Evolutionary conservation across 208 protist species (phyloP).

Genomic region (Wallacemonas sp.): DNA sequence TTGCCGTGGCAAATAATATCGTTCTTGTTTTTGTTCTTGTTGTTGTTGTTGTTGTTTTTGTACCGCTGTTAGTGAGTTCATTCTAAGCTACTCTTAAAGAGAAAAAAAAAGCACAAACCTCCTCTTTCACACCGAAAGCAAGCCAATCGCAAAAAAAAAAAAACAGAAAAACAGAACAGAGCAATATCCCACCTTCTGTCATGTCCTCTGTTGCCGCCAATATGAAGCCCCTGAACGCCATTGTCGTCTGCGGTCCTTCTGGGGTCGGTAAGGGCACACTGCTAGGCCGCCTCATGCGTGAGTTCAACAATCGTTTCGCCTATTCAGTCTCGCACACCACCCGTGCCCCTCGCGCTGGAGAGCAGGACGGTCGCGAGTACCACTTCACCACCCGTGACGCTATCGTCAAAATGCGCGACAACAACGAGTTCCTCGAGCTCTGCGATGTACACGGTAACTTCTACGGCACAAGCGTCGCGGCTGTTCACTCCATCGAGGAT

Average conservation of each 20-base stretch:
- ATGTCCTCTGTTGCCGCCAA: conserved; percentile 4
- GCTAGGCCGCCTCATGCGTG: conserved; percentile 72
- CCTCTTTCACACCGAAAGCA: background rate
- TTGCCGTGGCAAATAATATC: too few species aligned
- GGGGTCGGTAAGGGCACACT: conserved; percentile 94
- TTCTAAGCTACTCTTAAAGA: too few species aligned
- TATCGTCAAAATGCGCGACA: conserved; percentile 66
- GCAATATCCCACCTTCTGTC: too few species aligned
- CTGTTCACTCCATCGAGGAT: conserved; percentile 72
- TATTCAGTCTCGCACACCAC: conserved; percentile 95
- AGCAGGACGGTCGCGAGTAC: conserved; percentile 92
- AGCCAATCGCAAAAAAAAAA: conserved; percentile 7
- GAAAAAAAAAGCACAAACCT: background rate
- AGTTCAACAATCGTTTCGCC: conserved; percentile 74
- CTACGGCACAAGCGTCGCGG: conserved; percentile 92
- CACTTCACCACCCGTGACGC: conserved; percentile 77
- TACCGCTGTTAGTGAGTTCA: background rate
- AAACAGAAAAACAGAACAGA: background rate
- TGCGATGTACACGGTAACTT: conserved; percentile 94
- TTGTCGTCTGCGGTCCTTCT: conserved; percentile 91
- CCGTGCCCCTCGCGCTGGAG: conserved; percentile 76
- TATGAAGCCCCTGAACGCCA: conserved; percentile 54
- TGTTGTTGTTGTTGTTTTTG: background rate
- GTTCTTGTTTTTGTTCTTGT: background rate
- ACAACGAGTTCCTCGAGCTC: conserved; percentile 89